These are phyloP conservation scores for Juncus inflexus DNA, from an alignment of 176 grass and related monocot species.

Conservation along the genomic window DNA sequence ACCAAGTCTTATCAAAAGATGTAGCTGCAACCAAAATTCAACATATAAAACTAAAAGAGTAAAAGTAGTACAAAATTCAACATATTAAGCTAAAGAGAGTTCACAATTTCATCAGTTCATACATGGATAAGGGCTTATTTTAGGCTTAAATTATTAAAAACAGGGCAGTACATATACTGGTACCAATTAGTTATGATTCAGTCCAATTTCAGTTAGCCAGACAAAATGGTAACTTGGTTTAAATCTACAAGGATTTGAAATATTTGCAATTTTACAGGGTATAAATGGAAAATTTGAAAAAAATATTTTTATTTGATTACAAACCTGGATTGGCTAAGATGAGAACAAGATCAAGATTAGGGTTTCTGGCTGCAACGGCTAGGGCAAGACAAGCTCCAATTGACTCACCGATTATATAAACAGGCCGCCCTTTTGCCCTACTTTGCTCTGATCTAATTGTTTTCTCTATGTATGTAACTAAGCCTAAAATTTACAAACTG, in stretches of 20 bases:
- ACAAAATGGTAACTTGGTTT: background rate
- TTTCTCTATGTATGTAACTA: conserved; percentile 67
- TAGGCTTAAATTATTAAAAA: no score
- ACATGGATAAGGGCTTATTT: no score
- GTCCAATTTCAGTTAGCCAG: background rate
- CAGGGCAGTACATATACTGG: no score
- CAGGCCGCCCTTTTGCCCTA: conserved; percentile 38
- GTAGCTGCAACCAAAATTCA: conserved; percentile 15
- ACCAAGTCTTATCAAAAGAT: conserved; percentile 25
- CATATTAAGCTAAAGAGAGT: no score
- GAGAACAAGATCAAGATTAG: conserved; percentile 53
- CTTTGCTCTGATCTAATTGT: conserved; percentile 51
- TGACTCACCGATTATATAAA: conserved; percentile 80
- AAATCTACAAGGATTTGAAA: background rate
- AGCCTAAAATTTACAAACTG: conserved; percentile 33
- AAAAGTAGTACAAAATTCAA: background rate
- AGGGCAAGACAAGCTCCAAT: conserved; percentile 85
- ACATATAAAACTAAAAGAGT: conserved; percentile 8
- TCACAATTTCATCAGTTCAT: no score
- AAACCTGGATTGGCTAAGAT: conserved; percentile 89
- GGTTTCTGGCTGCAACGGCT: conserved; percentile 64
- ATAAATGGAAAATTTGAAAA: background rate
- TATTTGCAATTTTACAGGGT: background rate
- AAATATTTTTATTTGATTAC: conserved; percentile 10
- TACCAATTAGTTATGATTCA: no score